Base-by-base conservation (phyloP, 2,329 filamentous ascomycete genomes). In the Sporothrix variecibatus region DNA sequence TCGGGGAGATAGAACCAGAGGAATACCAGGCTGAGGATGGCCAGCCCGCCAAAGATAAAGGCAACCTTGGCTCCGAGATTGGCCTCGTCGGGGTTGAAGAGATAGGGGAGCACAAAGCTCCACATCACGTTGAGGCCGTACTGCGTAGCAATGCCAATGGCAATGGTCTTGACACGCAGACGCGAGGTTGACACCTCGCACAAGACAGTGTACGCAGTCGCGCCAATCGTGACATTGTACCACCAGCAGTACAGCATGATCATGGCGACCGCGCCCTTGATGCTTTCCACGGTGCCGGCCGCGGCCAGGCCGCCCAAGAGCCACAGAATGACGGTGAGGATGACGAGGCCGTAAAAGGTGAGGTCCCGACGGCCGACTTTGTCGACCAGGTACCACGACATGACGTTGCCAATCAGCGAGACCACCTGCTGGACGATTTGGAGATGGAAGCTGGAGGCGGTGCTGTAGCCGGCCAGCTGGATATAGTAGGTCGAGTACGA, bases 1-100 rank as follows among this genome's bases (percentile, higher is more conserved):
- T 86, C 85, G 0, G 85, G 84, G 38, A 84, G 83, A 68, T 84
- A 80, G 75, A 86, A 82, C 76, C 82, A 87, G 11, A 86, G 26
- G 75, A 78, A 81, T 17, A 79, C 76, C 26, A 79, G 75, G 60
- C 74, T 78, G 51, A 80, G 28, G 8, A 80, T 65, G 58, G 77
- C 75, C 6, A 81, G 76, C 0, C 79, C 80, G 12, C 80, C 81
- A 75, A 82, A 84, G 43, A 84, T 80, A 72, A 83, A 83, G 1
- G 78, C 77, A 9, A 81, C 78, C 76, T 82, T 83, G 2, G 79
- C 82, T 11, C 80, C 79, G 1, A 83, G 77, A 72, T 84, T 81
- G 17, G 74, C 75, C 56, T 76, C 53, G 73, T 77, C 76, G 6
- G 76, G 75, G 71, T 77, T 77, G 75, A 78, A 76, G 56, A 77